Base-by-base conservation (phyloP, 2,329 filamentous ascomycete genomes). In the Penicillium psychrosexuale region DNA sequence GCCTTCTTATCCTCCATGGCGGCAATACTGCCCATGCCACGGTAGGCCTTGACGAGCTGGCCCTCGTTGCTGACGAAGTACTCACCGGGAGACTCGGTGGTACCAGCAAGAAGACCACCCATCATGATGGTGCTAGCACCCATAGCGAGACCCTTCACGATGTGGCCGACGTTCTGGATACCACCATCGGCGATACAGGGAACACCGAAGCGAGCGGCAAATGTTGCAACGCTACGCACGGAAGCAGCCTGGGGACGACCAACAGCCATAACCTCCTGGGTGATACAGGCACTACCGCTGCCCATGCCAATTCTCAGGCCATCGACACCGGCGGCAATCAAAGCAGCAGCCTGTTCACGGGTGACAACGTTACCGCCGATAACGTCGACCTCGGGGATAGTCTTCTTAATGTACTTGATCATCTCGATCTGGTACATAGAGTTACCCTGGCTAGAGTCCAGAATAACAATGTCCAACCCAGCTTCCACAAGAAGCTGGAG, bases 1-100 rank as follows among this genome's bases (percentile, higher is more conserved):
- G 92, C 91, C 82, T 96, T 96, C 85, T 94, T 96, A 79, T 97
- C 93, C 79, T 97, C 92, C 94, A 99, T 99, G 64, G 94, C 94
- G 69, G 97, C 94, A 72, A 99, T 99, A 77, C 88, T 92, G 64
- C 94, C 94, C 94, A 99, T 99, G 57, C 94, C 94, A 76, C 94
- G 90, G 83, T 99, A 99, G 38, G 94, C 92, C 84, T 99, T 99
- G 76, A 99, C 93, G 51, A 99, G 87, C 83, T 97, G 95, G 62
- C 94, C 94, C 77, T 97, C 93, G 58, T 90, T 88, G 70, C 90
- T 96, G 66, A 99, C 91, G 71, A 96, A 97, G 64, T 95, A 97
- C 63, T 93, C 92, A 62, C 94, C 95, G 34, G 94, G 94, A 36
- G 93, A 97, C 79, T 99, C 94, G 39, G 93, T 97, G 61, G 94